Evolutionary conservation across 805 yeast species (phyloP), one percentile per base, ranked within the genome.

Genomic region (Candida lessepsii): DNA sequence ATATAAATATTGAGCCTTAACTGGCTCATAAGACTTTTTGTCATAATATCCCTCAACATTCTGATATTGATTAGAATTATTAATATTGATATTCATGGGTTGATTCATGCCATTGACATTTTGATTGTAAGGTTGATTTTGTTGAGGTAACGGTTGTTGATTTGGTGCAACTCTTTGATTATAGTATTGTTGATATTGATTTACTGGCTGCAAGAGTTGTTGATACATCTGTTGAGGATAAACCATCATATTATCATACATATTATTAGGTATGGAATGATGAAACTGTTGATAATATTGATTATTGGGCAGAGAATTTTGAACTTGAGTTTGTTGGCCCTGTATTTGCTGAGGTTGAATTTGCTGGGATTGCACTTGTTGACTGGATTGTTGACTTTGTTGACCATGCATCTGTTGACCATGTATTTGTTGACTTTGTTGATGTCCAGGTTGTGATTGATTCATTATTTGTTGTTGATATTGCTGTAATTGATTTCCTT

Each of bases 161-260:
- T 19, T 32, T 10, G 35, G 27, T 6, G 35, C 45, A 14, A 35
- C 38, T 11, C 39, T 36, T 27, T 47, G 47, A 26, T 32, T 41
- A 13, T 15, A 35, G 19, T 26, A 26, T 44, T 19, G 33, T 39
- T 45, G 55, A 29, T 41, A 19, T 4, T 18, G 27, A 27, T 27
- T 7, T 11, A 5, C 39, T 19, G 52, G 48, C 25, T 51, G 51
- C 29, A 46, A 38, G 16, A 42, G 37, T 34, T 50, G 57, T 29
- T 47, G 56, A 37, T 39, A 46, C 38, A 45, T 46, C 25, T 50
- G 52, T 35, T 47, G 53, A 35, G 41, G 58, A 2, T 41, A 49
- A 30, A 46, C 47, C 36, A 38, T 42, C 35, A 42, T 16, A 16
- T 30, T 30, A 10, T 30, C 40, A 38, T 38, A 38, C 24, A 25